These are phyloP conservation scores for Camellia japonica DNA, from an alignment of 148 eudicot genomes.

Conservation along the genomic window DNA sequence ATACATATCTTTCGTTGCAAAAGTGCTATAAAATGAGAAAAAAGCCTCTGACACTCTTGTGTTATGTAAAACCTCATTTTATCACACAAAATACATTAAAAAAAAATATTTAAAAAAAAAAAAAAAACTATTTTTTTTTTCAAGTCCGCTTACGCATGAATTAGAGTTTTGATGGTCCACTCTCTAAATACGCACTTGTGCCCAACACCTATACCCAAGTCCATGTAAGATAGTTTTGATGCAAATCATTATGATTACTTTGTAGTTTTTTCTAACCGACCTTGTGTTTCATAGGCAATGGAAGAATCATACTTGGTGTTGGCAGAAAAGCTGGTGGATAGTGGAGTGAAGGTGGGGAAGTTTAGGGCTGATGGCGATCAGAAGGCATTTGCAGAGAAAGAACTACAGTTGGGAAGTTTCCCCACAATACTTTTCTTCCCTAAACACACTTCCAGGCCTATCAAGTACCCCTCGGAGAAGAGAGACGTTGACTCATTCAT, in stretches of 20 bases:
- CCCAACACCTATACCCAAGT: too few relatives aligned
- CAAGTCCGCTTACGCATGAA: too few relatives aligned
- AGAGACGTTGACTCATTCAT: conserved; percentile 13
- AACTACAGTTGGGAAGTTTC: conserved; percentile 21
- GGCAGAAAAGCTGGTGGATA: conserved; percentile 10
- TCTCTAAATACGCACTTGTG: too few relatives aligned
- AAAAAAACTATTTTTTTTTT: too few relatives aligned
- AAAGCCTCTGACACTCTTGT: too few relatives aligned
- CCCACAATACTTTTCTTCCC: conserved; percentile 21
- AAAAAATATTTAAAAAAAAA: too few relatives aligned
- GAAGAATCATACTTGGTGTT: conserved; percentile 13
- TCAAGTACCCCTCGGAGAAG: conserved; percentile 18
- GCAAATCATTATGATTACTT: not conserved
- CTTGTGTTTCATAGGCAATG: conserved; percentile 8
- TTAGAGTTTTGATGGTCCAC: too few relatives aligned
- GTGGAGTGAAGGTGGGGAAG: conserved; percentile 21
- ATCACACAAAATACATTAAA: too few relatives aligned
- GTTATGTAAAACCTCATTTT: too few relatives aligned
- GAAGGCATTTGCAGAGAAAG: conserved; percentile 12
- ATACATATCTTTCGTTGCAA: too few relatives aligned
- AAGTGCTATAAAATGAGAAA: too few relatives aligned
- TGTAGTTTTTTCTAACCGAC: not conserved
- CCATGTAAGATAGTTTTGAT: not conserved
- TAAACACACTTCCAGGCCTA: conserved; percentile 15
- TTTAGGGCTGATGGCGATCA: conserved; percentile 20